A percentile compares a stretch with the other conserved stretches of the same genome.
Conservation (phyloP, 257 asterid species). For the Nicotiana noctiflora region DNA sequence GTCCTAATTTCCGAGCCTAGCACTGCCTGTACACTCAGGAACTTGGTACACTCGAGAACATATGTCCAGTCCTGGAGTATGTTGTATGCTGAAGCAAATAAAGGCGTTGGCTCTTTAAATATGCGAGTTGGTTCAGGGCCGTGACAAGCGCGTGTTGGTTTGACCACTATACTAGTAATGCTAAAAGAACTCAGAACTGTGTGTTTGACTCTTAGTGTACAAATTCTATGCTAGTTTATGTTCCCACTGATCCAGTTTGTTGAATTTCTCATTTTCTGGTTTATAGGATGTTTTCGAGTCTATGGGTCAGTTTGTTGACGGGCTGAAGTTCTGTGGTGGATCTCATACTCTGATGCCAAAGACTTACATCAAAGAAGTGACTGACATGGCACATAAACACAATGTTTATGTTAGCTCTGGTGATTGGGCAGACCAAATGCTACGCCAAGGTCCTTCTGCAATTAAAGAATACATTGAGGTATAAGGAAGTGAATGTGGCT, state of each 20-base stretch:
- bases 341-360: conserved; percentile 64
- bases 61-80: background rate
- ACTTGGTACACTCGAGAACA: background rate
- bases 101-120: background rate
- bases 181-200: background rate
- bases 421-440: conserved; percentile 66
- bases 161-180: background rate
- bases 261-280: background rate
- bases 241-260: background rate
- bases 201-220: background rate
- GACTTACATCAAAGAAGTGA: conserved; percentile 57
- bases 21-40: no score
- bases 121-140: background rate
- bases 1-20: background rate
- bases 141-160: background rate
- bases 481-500: background rate
- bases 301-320: conserved; percentile 86
- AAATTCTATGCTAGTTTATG: background rate
- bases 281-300: conserved; percentile 71
- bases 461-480: conserved; percentile 70
- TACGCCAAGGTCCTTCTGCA: conserved; percentile 58
- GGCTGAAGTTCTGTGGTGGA: conserved; percentile 78
- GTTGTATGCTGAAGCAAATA: background rate
- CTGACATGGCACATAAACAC: conserved; percentile 72
- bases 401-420: conserved; percentile 78